Base-by-base conservation (phyloP, 208 protist species). In the Vickermania ingenoplastis region DNA sequence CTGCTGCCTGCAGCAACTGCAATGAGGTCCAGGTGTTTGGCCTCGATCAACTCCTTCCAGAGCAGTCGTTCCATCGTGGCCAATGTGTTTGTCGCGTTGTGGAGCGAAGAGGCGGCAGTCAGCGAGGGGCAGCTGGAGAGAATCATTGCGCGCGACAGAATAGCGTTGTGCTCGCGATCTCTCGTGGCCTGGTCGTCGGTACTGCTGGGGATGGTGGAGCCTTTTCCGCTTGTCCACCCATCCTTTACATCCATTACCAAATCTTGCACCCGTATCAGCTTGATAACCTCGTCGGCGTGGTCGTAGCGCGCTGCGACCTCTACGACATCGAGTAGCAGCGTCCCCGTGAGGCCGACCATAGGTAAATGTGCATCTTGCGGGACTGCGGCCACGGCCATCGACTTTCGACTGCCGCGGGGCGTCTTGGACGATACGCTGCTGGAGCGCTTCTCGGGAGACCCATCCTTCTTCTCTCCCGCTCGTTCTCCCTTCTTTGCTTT, bases 291-390 rank as follows among this genome's bases (percentile, higher is more conserved):
- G 25, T 71, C 41, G 27, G 71, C 71, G 56, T 89, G 73, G 55
- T 92, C 85, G 76, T 77, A 92, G 52, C 85, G 81, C 14, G 88
- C 79, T 3, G 81, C 63, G 1, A 92, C 69, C 63, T 92, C 85
- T 31, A 88, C 58, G 3, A 82, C 70, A 59, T 89, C 85, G 51
- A 76, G 61, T 54, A 84, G 65, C 54, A 84, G 54, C 17, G 78
- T 84, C 25, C 70, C 65, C 1, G 53, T 52, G 14, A 75, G 53
- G 14, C 71, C 54, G 21, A 7, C 17, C 11, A 45, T 45, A n/a
- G n/a, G n/a, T n/a, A n/a, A n/a, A n/a, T n/a, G n/a, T n/a, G n/a
- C n/a, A 17, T 45, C 17, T 17, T n/a, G 11, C 17, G 7, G 11
- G 11, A n/a, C 36, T 45, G 36, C 7, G 36, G 11, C 7, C 7